Evolutionary conservation across 306 rosid genomes (phyloP).

Genomic region (Castanopsis chinensis): DNA sequence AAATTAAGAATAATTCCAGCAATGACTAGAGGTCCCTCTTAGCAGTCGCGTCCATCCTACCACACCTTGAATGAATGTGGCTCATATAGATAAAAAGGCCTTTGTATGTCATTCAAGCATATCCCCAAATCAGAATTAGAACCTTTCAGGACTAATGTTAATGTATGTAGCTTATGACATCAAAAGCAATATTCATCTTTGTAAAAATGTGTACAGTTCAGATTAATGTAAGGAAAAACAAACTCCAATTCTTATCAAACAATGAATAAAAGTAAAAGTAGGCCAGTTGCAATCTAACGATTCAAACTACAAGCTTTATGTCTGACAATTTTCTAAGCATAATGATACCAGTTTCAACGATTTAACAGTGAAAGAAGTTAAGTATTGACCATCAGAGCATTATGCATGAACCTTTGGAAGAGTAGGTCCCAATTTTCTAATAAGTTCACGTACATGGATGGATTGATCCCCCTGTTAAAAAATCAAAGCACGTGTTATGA

Average conservation of each 20-base stretch:
- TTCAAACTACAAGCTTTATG: not conserved
- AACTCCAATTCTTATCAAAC: not conserved
- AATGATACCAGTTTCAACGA: not conserved
- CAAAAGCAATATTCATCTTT: not conserved
- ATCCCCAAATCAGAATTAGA: not conserved
- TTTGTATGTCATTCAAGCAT: not conserved
- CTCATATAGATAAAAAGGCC: not conserved
- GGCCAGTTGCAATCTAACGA: not conserved
- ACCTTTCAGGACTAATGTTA: not conserved
- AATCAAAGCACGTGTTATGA: constrained; percentile 17
- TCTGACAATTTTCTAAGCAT: not conserved
- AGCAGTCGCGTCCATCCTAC: not conserved
- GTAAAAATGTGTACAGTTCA: not conserved
- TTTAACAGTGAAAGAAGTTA: not conserved
- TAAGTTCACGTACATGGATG: constrained; percentile 62
- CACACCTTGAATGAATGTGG: not conserved
- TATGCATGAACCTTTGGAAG: constrained; percentile 72
- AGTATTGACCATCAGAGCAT: constrained; percentile 37
- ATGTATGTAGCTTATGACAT: not conserved
- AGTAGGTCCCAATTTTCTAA: constrained; percentile 63
- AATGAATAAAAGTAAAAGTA: not conserved
- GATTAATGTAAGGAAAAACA: not conserved
- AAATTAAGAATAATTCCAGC: not conserved
- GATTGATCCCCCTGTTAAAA: constrained; percentile 55
- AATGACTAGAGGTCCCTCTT: not conserved